Evolutionary conservation across 371 early-diverging fungal species (phyloP).

Genomic region (Haplosporangium sp.): DNA sequence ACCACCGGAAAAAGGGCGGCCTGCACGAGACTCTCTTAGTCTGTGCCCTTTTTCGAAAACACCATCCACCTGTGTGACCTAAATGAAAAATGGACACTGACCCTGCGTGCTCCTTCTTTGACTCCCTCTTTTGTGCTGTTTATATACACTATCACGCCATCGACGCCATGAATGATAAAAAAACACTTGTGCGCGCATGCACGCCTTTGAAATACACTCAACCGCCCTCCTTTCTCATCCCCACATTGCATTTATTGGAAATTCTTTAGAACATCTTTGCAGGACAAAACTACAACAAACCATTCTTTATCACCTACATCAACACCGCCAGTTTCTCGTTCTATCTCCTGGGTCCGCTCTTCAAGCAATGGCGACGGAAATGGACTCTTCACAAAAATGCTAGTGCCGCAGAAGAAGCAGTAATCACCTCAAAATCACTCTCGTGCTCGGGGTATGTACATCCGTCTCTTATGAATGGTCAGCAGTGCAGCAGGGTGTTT

Average conservation of each 20-base stretch:
- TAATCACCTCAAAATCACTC: no score
- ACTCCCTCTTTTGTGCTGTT: background rate
- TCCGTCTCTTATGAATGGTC: no score
- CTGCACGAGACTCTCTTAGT: no score
- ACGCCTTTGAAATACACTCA: background rate
- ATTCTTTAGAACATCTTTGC: slow-evolving; percentile 74
- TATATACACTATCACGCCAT: slow-evolving; percentile 14
- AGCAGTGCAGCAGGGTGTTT: no score
- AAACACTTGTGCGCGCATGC: background rate
- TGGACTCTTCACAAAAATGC: background rate
- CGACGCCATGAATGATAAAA: slow-evolving; percentile 3
- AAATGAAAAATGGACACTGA: background rate
- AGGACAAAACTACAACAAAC: slow-evolving; percentile 76
- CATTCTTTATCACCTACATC: slow-evolving; percentile 83
- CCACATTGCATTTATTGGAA: no score
- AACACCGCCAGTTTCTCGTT: slow-evolving; percentile 84
- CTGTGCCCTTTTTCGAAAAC: no score
- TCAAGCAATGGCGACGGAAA: slow-evolving; percentile 27
- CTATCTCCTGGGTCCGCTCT: slow-evolving; percentile 65
- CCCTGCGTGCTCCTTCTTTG: background rate
- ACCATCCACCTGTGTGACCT: background rate
- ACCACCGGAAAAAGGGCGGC: no score
- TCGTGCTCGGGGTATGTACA: no score
- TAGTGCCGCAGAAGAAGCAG: no score
- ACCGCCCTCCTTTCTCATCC: background rate